Base-by-base conservation (phyloP, 257 asterid genomes). In the Gentiana straminea region DNA sequence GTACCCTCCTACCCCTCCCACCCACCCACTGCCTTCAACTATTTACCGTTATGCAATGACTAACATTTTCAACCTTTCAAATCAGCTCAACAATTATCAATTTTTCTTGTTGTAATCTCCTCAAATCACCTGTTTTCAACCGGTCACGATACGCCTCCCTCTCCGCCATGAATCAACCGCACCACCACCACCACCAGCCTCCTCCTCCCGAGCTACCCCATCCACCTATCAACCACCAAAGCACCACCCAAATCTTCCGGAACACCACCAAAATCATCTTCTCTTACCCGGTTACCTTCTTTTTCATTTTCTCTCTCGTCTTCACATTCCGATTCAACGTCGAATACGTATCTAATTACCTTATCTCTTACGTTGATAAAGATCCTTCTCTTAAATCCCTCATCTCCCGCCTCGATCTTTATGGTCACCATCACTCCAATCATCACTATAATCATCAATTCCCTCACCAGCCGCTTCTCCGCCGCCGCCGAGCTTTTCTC, bases 371-470 rank as follows among this genome's bases (percentile, higher is more conserved):
- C 48, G 72, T 86, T 59, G 95, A 89, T 65, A 64, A 69, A 33
- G 86, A 89, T 62, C 86, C 95, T 9, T 78, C 94, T 9, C 58
- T 89, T 44, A 83, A 86, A 70, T 76, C 95, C 44, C 77, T 89
- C 54, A 80, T 89, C 65, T 78, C 93, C 48, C 90, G 88, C 58
- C 75, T 86, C 65, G 88, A 89, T 71, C 73, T 81, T 58, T 66
- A 83, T 45, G 68, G 66, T 51, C 35, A 51, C 61, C 61, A 48
- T 55, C 68, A 46, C 8, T 62, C 57, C 51, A 63, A 55, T 38
- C 61, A 35, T 13, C 59, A 60, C 55, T 63, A 55, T 37, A 57
- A 15, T 9, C 67, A 52, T 38, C 81, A 66, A 45, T 65, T 43
- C 8, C 73, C 36, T 35, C 72, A 54, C 53, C 71, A 65, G 39